phyloP scores from a whole-genome alignment of 2,329 filamentous ascomycete species.

The Phymatotrichopsis omnivora region DNA sequence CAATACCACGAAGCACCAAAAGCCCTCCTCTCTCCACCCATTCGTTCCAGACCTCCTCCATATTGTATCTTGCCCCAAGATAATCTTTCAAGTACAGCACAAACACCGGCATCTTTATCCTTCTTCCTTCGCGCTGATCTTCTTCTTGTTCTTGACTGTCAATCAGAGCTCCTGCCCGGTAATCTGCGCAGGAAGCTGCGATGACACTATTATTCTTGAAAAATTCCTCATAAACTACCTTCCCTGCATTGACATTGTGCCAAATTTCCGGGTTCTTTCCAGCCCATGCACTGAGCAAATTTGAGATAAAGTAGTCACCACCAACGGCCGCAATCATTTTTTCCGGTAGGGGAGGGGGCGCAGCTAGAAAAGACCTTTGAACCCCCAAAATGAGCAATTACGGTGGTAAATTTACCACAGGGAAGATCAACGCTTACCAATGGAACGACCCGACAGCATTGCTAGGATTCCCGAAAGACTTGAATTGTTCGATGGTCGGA shows the following conservation, averaged over 20 bases:
- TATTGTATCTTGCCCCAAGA: slow-evolving; percentile 39
- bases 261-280: slow-evolving; percentile 27
- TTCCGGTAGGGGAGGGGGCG: slow-evolving; percentile 37
- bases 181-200: slow-evolving; percentile 41
- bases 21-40: slow-evolving; percentile 37
- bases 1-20: slow-evolving; percentile 33
- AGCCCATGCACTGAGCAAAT: slow-evolving; percentile 33
- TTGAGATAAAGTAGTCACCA: slow-evolving; percentile 36
- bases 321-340: slow-evolving; percentile 39
- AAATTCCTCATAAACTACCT: slow-evolving; percentile 39
- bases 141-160: slow-evolving; percentile 39
- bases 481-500: slow-evolving; percentile 41
- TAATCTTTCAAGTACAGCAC: slow-evolving; percentile 39
- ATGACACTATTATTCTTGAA: slow-evolving; percentile 40
- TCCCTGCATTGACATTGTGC: slow-evolving; percentile 35
- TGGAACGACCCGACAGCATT: slow-evolving; percentile 37
- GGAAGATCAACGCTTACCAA: slow-evolving; percentile 34
- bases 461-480: slow-evolving; percentile 35
- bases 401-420: background rate
- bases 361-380: slow-evolving; percentile 40
- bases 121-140: slow-evolving; percentile 40
- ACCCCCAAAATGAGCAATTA: slow-evolving; percentile 13
- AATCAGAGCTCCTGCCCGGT: slow-evolving; percentile 38
- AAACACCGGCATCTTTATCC: slow-evolving; percentile 38
- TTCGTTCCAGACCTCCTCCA: slow-evolving; percentile 38